These are phyloP conservation scores for Plantago elongata DNA, from an alignment of 257 asterid species.

Conservation along the genomic window DNA sequence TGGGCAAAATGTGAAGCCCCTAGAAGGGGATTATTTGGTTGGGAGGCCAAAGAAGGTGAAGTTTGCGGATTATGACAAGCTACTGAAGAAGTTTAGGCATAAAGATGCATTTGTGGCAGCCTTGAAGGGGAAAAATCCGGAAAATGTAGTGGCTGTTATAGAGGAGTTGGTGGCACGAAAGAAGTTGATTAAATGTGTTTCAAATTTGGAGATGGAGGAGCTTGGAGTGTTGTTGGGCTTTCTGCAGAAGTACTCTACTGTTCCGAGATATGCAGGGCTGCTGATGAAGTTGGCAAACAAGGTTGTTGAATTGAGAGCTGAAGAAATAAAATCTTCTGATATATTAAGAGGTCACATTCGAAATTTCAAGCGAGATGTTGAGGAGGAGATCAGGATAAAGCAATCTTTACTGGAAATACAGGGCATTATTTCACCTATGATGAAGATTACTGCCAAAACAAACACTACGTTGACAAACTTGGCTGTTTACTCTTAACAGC, in stretches of 20 bases:
- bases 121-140: conserved; percentile 54
- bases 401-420: conserved; percentile 71
- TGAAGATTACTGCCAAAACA: no score
- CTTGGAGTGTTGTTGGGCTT: conserved; percentile 57
- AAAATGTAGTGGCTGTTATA: conserved; percentile 73
- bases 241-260: conserved; percentile 64
- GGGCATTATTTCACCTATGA: conserved; percentile 73
- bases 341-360: conserved; percentile 47
- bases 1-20: conserved; percentile 76
- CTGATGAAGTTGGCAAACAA: conserved; percentile 47
- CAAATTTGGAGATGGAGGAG: conserved; percentile 64
- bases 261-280: conserved; percentile 68
- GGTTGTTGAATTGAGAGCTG: conserved; percentile 69
- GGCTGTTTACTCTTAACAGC: no score
- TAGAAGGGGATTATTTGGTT: conserved; percentile 60
- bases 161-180: conserved; percentile 85
- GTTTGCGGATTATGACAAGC: conserved; percentile 65
- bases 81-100: conserved; percentile 78
- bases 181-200: conserved; percentile 61
- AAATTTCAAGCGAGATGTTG: conserved; percentile 76
- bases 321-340: conserved; percentile 52
- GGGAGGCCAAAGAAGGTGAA: conserved; percentile 63
- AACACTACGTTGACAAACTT: no score
- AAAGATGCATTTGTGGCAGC: conserved; percentile 73
- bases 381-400: conserved; percentile 76